Conservation (phyloP, 2,329 filamentous ascomycete genomes). For the Venturia oleaginea region DNA sequence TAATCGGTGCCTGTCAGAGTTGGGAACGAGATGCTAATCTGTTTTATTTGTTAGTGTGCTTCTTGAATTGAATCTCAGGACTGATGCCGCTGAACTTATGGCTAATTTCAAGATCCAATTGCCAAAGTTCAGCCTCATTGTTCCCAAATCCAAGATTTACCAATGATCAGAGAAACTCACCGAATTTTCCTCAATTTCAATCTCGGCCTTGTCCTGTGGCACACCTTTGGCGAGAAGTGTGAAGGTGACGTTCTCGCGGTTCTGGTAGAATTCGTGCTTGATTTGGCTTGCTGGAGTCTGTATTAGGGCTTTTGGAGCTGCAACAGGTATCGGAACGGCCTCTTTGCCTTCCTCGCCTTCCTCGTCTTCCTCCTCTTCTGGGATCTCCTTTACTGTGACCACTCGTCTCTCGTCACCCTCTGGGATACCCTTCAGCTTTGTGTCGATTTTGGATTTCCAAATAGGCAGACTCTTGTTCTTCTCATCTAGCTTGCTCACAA, state of each 20-base stretch:
- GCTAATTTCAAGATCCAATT: background rate
- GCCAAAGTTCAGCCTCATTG: background rate
- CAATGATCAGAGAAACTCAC: slow-evolving; percentile 25
- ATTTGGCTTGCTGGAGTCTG: slow-evolving; percentile 48
- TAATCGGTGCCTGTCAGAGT: slow-evolving; percentile 45
- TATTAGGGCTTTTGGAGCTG: slow-evolving; percentile 14
- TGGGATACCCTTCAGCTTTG: slow-evolving; percentile 41
- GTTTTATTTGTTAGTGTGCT: background rate
- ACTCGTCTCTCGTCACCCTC: slow-evolving; percentile 40
- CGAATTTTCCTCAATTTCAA: slow-evolving; percentile 43
- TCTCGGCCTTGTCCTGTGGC: slow-evolving; percentile 44
- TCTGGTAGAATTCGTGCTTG: slow-evolving; percentile 62
- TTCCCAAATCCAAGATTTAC: too few species aligned
- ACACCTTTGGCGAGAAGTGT: slow-evolving; percentile 59
- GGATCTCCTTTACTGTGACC: slow-evolving; percentile 39
- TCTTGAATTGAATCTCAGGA: background rate
- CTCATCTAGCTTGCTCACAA: slow-evolving; percentile 44
- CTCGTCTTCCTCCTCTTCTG: slow-evolving; percentile 37
- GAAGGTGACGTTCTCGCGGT: slow-evolving; percentile 49
- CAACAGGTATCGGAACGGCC: slow-evolving; percentile 18
- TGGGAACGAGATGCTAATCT: slow-evolving; percentile 52
- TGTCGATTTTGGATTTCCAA: slow-evolving; percentile 49
- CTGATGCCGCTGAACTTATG: background rate
- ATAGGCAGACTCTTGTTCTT: slow-evolving; percentile 46
- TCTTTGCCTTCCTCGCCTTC: slow-evolving; percentile 24